phyloP scores from a whole-genome alignment of 2,329 filamentous ascomycete species.

The Pyricularia sp. region DNA sequence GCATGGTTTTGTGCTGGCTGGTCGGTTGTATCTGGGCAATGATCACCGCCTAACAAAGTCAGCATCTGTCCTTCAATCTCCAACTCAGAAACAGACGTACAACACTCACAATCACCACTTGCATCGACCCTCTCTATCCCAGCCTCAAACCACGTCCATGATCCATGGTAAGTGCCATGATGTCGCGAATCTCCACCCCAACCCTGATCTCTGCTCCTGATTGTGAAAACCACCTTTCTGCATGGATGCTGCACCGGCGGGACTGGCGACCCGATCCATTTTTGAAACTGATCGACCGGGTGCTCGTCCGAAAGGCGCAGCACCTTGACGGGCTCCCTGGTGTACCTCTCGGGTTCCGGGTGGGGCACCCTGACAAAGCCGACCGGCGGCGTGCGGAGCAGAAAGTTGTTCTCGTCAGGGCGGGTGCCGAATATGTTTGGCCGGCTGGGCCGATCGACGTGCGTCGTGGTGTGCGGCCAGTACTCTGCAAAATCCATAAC shows the following conservation, averaged over 20 bases:
- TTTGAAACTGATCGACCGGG: constrained; percentile 17
- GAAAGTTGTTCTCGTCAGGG: constrained; percentile 21
- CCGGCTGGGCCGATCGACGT: constrained; percentile 13
- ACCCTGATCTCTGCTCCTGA: constrained; percentile 46
- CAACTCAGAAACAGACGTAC: background rate
- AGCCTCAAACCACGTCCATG: constrained; percentile 52
- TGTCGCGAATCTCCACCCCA: constrained; percentile 25
- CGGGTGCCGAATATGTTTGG: constrained; percentile 1
- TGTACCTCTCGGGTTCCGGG: constrained; percentile 11
- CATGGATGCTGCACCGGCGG: constrained; percentile 34
- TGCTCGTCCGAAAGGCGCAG: constrained; percentile 15
- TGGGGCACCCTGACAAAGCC: constrained; percentile 21
- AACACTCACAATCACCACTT: constrained; percentile 13
- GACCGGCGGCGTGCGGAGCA: constrained; percentile 28
- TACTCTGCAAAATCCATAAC: constrained; percentile 50
- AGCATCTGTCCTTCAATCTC: background rate
- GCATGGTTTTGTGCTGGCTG: background rate
- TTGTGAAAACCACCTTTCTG: constrained; percentile 48
- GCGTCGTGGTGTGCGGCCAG: constrained; percentile 38
- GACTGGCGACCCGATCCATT: constrained; percentile 25
- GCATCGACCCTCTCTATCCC: constrained; percentile 43
- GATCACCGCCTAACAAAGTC: background rate
- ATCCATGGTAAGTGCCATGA: constrained; percentile 28
- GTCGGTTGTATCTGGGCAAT: background rate
- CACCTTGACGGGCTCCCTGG: constrained; percentile 5